phyloP scores from a whole-genome alignment of 768 basidiomycete genomes.

The Naganishia kalamii region DNA sequence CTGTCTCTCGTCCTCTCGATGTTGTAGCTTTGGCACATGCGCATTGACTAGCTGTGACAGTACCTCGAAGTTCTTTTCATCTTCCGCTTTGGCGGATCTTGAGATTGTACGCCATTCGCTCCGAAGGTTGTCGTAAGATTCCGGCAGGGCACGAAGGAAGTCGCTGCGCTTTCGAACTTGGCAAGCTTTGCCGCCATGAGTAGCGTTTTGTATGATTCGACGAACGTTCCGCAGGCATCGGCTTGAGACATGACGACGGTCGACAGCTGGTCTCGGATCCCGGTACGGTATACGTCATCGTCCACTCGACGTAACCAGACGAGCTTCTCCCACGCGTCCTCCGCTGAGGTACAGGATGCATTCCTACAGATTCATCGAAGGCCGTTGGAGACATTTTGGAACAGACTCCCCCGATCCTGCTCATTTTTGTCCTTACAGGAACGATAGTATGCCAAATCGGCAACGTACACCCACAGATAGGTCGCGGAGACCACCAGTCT shows the following conservation, averaged over 20 bases:
- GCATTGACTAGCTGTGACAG: slow-evolving; percentile 6
- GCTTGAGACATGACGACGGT: background rate
- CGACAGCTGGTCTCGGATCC: slow-evolving; percentile 12
- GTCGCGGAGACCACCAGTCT: background rate
- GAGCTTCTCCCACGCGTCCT: slow-evolving; percentile 16
- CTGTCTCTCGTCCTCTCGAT: background rate
- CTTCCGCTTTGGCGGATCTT: slow-evolving; percentile 1
- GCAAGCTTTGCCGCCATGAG: slow-evolving; percentile 7
- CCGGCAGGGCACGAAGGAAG: slow-evolving; percentile 12
- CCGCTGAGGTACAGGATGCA: background rate
- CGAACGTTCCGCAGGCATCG: slow-evolving; percentile 6
- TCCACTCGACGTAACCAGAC: background rate
- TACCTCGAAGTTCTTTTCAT: background rate
- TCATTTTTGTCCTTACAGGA: slow-evolving; percentile 12
- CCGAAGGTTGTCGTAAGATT: background rate
- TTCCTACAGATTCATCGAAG: slow-evolving; percentile 11
- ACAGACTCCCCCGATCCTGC: slow-evolving; percentile 12
- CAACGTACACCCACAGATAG: background rate
- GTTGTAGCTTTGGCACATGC: background rate
- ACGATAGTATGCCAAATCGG: slow-evolving; percentile 3
- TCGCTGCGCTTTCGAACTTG: slow-evolving; percentile 4
- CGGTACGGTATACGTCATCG: slow-evolving; percentile 13
- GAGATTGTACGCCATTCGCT: slow-evolving; percentile 7
- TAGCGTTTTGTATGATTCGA: slow-evolving; percentile 4
- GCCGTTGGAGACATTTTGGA: slow-evolving; percentile 6